These are phyloP conservation scores for Hyaloscypha finlandica DNA, from an alignment of 495 filamentous ascomycete genomes.

Conservation along the genomic window DNA sequence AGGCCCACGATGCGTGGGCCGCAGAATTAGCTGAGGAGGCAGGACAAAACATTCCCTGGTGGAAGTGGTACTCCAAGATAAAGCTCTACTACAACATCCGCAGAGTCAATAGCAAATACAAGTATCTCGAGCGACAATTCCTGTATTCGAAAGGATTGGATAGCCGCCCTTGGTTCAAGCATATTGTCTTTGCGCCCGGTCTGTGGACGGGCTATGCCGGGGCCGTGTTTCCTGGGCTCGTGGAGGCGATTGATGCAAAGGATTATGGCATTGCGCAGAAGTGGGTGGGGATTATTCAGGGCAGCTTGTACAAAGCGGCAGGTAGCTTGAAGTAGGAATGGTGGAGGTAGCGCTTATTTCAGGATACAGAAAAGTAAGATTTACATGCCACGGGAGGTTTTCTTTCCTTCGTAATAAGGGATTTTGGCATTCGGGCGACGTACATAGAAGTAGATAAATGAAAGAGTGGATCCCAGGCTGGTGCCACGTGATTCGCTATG, in stretches of 20 bases:
- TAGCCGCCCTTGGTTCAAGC: conserved; percentile 88
- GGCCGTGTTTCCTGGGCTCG: conserved; percentile 78
- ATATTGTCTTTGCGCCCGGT: conserved; percentile 86
- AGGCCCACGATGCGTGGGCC: conserved; percentile 60
- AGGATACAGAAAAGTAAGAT: no score
- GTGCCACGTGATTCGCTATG: no score
- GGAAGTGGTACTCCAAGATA: conserved; percentile 71
- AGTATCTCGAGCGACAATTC: conserved; percentile 78
- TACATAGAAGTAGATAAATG: no score
- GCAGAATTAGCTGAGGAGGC: conserved; percentile 65
- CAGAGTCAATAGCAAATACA: conserved; percentile 68
- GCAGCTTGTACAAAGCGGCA: conserved; percentile 63
- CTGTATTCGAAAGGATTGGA: conserved; percentile 79
- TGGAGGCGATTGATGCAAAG: conserved; percentile 76
- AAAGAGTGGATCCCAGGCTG: no score
- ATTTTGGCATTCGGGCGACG: no score
- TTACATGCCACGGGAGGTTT: no score
- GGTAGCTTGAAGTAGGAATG: conserved; percentile 41
- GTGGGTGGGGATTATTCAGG: conserved; percentile 80
- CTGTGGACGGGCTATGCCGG: conserved; percentile 89
- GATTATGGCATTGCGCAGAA: conserved; percentile 73
- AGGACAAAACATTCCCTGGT: conserved; percentile 74
- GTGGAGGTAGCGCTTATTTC: no score
- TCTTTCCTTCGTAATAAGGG: no score
- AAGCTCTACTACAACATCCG: conserved; percentile 63